These are phyloP conservation scores for Aspergillus persii DNA, from an alignment of 2,329 filamentous ascomycete species.

Conservation along the genomic window DNA sequence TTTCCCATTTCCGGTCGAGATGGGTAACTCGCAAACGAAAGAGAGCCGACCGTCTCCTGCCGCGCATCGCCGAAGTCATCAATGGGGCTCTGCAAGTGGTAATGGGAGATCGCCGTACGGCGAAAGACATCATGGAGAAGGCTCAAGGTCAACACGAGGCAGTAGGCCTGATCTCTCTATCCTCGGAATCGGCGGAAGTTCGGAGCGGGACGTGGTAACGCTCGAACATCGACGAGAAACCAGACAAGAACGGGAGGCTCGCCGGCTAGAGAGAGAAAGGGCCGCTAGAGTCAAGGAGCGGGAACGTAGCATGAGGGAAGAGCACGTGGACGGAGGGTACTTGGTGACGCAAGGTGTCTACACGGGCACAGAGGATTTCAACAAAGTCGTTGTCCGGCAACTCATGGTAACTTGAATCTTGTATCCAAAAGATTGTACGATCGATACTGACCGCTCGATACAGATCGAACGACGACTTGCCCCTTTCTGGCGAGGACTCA, in stretches of 20 bases:
- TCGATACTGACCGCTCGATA: conserved; percentile 18
- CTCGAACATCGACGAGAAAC: conserved; percentile 73
- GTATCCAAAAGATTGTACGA: background rate
- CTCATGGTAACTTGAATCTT: conserved; percentile 66
- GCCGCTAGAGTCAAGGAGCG: conserved; percentile 74
- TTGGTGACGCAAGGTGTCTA: conserved; percentile 93
- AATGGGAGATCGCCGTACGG: conserved; percentile 30
- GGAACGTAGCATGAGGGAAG: conserved; percentile 84
- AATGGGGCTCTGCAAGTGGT: conserved; percentile 27
- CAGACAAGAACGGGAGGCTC: conserved; percentile 84
- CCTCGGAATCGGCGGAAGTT: conserved; percentile 52
- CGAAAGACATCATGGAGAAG: conserved; percentile 34
- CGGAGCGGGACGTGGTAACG: conserved; percentile 50
- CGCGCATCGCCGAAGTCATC: conserved; percentile 30
- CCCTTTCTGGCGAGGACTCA: conserved; percentile 91
- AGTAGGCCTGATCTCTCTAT: conserved; percentile 61
- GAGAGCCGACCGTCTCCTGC: conserved; percentile 39
- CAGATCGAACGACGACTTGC: conserved; percentile 91
- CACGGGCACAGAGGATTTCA: conserved; percentile 89
- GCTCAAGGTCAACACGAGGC: conserved; percentile 49
- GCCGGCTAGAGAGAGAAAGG: conserved; percentile 79
- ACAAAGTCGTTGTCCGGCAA: conserved; percentile 81
- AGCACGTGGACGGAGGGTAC: conserved; percentile 91
- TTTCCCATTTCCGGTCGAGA: conserved; percentile 19
- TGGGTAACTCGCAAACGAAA: conserved; percentile 50